phyloP scores from a whole-genome alignment of 1,284 basidiomycete genomes.

The Microbotryum scabiosae region DNA sequence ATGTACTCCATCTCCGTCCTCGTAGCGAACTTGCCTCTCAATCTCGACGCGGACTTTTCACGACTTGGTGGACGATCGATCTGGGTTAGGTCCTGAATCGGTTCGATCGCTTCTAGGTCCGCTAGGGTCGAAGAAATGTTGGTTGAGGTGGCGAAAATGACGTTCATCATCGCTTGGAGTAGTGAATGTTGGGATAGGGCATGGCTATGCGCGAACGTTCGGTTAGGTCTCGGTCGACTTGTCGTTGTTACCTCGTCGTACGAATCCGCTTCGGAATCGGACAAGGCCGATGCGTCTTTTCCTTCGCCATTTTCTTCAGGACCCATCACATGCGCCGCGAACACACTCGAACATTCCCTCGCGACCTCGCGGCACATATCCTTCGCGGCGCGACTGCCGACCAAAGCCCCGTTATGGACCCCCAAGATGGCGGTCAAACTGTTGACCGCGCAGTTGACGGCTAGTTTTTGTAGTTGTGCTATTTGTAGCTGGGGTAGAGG shows the following conservation, averaged over 20 bases:
- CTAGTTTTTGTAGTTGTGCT: constrained; percentile 70
- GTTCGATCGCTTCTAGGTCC: constrained; percentile 37
- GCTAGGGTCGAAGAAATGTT: constrained; percentile 45
- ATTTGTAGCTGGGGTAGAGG: constrained; percentile 63
- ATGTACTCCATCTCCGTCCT: constrained; percentile 74
- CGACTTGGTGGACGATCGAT: too few species aligned
- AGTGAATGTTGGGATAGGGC: too few species aligned
- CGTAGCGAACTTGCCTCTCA: constrained; percentile 48
- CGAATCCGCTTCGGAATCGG: too few species aligned
- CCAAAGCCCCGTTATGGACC: constrained; percentile 67
- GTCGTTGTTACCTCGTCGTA: not conserved
- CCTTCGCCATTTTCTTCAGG: not conserved
- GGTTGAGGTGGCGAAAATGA: not conserved
- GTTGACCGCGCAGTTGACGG: constrained; percentile 77
- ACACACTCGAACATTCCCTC: constrained; percentile 33
- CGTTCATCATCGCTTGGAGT: too few species aligned
- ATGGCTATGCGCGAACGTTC: too few species aligned
- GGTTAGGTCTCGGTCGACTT: too few species aligned
- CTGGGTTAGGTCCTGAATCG: constrained; percentile 3
- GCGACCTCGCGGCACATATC: constrained; percentile 27
- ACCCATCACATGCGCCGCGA: constrained; percentile 26
- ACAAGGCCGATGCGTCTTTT: too few species aligned
- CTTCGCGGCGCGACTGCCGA: constrained; percentile 33
- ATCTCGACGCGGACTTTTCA: too few species aligned
- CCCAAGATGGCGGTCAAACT: constrained; percentile 74